Evolutionary conservation across 371 early-diverging fungal genomes (phyloP).

Genomic region (Mucor racemosus): DNA sequence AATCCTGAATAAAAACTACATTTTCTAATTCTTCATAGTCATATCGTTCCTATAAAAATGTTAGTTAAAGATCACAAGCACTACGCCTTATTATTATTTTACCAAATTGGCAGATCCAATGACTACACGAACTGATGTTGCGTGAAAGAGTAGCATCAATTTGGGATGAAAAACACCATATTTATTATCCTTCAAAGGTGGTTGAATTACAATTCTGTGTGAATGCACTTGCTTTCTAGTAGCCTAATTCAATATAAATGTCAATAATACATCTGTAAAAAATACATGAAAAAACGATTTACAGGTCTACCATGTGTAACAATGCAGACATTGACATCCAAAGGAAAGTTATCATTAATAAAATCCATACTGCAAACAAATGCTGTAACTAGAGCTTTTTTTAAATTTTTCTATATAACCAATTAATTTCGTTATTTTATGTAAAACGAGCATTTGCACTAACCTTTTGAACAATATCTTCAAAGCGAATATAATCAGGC

Average conservation of each 20-base stretch:
- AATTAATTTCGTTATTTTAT: not conserved
- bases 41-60: conserved; percentile 29
- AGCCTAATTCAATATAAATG: conserved; percentile 23
- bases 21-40: conserved; percentile 55
- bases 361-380: conserved; percentile 49
- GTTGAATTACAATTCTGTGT: conserved; percentile 37
- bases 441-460: not conserved
- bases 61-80: too few species aligned
- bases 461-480: conserved; percentile 48
- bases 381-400: conserved; percentile 47
- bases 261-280: not conserved
- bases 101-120: conserved; percentile 58
- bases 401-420: conserved; percentile 23
- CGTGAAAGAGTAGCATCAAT: conserved; percentile 47
- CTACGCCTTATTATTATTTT: not conserved
- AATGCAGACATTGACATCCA: conserved; percentile 39
- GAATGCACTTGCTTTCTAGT: conserved; percentile 27
- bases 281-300: conserved; percentile 3
- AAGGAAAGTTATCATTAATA: conserved; percentile 45
- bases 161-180: conserved; percentile 53
- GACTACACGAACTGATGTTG: conserved; percentile 44
- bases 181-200: conserved; percentile 40
- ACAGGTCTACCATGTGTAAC: conserved; percentile 51
- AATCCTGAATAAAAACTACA: conserved; percentile 57
- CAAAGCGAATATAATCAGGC: conserved; percentile 34